Percentiles rank a stretch among this genome's conserved stretches.
Conservation (phyloP, 768 basidiomycete genomes). For the Termitomyces sp. region DNA sequence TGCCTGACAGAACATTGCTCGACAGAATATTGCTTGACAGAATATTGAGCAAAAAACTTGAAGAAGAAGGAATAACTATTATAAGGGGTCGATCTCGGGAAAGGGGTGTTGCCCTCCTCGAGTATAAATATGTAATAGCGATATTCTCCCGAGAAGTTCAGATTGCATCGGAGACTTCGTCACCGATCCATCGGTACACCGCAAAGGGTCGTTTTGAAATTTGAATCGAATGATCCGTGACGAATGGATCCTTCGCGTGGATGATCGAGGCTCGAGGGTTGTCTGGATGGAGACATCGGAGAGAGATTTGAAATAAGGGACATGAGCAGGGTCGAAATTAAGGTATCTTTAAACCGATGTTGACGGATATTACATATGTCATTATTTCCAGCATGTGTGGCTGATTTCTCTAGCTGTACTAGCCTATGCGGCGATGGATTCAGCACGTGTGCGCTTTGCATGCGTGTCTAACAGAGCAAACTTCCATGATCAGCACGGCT, state of each 20-base stretch:
- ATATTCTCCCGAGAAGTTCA: neutral
- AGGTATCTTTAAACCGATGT: neutral
- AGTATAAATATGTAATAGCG: neutral
- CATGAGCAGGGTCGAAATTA: neutral
- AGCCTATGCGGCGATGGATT: too few species aligned
- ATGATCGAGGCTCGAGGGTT: neutral
- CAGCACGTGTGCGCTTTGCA: too few species aligned
- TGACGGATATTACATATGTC: neutral
- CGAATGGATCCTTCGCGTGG: neutral
- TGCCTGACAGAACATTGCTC: too few species aligned
- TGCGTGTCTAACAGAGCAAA: too few species aligned
- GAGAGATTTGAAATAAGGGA: neutral
- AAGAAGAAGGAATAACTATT: neutral
- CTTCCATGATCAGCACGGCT: too few species aligned
- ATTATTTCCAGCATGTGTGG: neutral
- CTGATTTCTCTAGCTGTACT: too few species aligned
- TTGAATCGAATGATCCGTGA: neutral
- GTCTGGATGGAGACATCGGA: neutral
- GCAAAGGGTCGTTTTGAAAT: slow-evolving; percentile 1
- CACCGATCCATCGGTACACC: slow-evolving; percentile 3
- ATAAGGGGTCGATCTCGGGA: neutral
- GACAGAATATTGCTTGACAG: too few species aligned
- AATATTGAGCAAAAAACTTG: too few species aligned
- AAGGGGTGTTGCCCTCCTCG: neutral
- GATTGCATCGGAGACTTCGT: neutral